Conservation (phyloP, 2,329 filamentous ascomycete genomes). For the Plectosphaerella sp. region DNA sequence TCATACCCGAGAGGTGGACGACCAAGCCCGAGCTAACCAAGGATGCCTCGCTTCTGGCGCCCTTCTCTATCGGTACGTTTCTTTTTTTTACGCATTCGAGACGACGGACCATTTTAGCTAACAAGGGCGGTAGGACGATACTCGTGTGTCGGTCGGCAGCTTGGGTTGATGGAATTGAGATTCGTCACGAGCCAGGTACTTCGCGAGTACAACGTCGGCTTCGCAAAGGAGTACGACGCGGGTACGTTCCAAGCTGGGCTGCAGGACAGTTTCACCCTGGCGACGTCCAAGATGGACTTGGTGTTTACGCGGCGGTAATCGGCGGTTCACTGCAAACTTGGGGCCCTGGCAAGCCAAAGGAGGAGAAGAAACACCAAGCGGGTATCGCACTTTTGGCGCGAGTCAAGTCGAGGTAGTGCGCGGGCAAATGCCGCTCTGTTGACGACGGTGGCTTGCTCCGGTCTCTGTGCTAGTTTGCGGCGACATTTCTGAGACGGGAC, state of each 20-base stretch:
- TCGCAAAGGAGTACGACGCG: constrained; percentile 6
- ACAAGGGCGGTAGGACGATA: constrained; percentile 17
- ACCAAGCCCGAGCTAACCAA: constrained; percentile 11
- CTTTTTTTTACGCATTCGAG: background rate
- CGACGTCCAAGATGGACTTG: constrained; percentile 8
- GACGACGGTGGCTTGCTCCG: too few species aligned
- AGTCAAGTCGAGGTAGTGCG: too few species aligned
- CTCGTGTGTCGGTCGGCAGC: constrained; percentile 29
- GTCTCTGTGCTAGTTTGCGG: too few species aligned
- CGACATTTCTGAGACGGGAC: too few species aligned
- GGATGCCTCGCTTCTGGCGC: constrained; percentile 17
- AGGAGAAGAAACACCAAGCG: background rate
- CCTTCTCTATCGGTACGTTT: constrained; percentile 20
- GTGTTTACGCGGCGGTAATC: constrained; percentile 9
- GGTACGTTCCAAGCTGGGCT: constrained; percentile 5
- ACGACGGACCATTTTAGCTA: background rate
- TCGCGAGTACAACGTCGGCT: constrained; percentile 6
- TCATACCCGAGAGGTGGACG: constrained; percentile 18
- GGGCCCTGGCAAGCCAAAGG: too few species aligned
- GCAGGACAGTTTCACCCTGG: constrained; percentile 10
- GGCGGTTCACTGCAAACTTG: background rate
- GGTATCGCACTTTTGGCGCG: background rate
- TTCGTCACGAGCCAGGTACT: constrained; percentile 11
- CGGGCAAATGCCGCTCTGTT: too few species aligned
- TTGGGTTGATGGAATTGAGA: constrained; percentile 27